Conservation (phyloP, 2,329 filamentous ascomycete genomes). For the Aspergillus sp. region DNA sequence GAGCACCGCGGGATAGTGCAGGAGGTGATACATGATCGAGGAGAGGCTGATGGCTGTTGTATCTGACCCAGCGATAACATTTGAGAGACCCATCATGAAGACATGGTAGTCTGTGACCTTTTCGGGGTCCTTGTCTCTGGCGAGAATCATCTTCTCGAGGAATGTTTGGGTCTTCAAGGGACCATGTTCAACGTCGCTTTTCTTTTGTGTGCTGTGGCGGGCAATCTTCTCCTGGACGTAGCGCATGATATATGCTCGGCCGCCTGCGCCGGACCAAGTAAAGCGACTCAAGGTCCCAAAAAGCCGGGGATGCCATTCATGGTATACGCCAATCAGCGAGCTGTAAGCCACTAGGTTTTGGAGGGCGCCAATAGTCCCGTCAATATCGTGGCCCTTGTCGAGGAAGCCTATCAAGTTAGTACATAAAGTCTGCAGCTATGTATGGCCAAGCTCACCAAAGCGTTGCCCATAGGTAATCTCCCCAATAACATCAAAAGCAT, state of each 20-base stretch:
- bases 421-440: no score
- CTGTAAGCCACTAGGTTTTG: slow-evolving; percentile 38
- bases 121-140: slow-evolving; percentile 44
- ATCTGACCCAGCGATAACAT: slow-evolving; percentile 38
- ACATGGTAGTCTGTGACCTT: slow-evolving; percentile 43
- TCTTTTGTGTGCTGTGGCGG: slow-evolving; percentile 21
- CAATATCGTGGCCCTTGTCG: slow-evolving; percentile 48
- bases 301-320: slow-evolving; percentile 38
- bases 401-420: slow-evolving; percentile 46
- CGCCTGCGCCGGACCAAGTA: slow-evolving; percentile 30
- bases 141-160: slow-evolving; percentile 44
- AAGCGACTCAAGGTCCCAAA: slow-evolving; percentile 32
- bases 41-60: slow-evolving; percentile 53
- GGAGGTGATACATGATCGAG: slow-evolving; percentile 47
- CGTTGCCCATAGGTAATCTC: slow-evolving; percentile 46
- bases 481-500: slow-evolving; percentile 49
- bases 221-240: slow-evolving; percentile 36
- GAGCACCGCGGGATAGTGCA: slow-evolving; percentile 34
- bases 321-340: slow-evolving; percentile 45
- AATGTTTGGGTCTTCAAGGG: slow-evolving; percentile 35
- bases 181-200: neutral
- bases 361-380: slow-evolving; percentile 43
- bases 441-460: slow-evolving; percentile 22
- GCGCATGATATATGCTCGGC: slow-evolving; percentile 33
- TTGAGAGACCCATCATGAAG: slow-evolving; percentile 39